phyloP scores from a whole-genome alignment of 2,329 filamentous ascomycete genomes.

The Colletotrichum sidae region DNA sequence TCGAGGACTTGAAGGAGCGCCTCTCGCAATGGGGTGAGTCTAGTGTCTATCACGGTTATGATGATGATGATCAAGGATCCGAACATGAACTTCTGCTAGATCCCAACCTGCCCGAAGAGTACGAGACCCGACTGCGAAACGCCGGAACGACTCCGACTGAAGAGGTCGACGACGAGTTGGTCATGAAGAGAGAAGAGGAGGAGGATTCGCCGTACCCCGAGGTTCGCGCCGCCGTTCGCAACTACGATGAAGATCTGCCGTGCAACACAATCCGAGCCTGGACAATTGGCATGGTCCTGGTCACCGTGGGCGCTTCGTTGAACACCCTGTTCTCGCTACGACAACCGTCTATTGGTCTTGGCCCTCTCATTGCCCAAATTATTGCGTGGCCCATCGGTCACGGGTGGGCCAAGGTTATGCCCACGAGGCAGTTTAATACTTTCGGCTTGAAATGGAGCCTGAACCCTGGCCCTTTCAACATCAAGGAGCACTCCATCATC shows the following conservation, averaged over 20 bases:
- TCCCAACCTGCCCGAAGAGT: constrained; percentile 60
- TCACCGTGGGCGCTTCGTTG: constrained; percentile 67
- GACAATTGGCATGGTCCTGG: constrained; percentile 69
- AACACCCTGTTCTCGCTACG: constrained; percentile 74
- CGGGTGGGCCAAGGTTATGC: constrained; percentile 68
- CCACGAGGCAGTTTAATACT: constrained; percentile 59
- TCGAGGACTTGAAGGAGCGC: constrained; percentile 50
- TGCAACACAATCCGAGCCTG: constrained; percentile 75
- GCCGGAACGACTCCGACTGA: constrained; percentile 23
- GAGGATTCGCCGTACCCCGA: constrained; percentile 76
- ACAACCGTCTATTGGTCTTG: constrained; percentile 70
- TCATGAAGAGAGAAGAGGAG: constrained; percentile 54
- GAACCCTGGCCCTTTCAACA: constrained; percentile 77
- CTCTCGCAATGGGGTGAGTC: constrained; percentile 56
- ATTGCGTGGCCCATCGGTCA: constrained; percentile 73
- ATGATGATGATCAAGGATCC: constrained; percentile 59
- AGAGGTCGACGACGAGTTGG: constrained; percentile 45
- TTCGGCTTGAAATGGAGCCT: constrained; percentile 67
- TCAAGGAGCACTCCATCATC: constrained; percentile 77
- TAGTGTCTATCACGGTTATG: constrained; percentile 49
- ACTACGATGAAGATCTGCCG: constrained; percentile 73
- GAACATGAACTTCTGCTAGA: constrained; percentile 70
- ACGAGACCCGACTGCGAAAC: constrained; percentile 48
- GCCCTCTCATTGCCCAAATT: constrained; percentile 71
- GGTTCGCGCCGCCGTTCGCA: constrained; percentile 72